Conservation (phyloP, 768 basidiomycete genomes). For the Galerina marginata region DNA sequence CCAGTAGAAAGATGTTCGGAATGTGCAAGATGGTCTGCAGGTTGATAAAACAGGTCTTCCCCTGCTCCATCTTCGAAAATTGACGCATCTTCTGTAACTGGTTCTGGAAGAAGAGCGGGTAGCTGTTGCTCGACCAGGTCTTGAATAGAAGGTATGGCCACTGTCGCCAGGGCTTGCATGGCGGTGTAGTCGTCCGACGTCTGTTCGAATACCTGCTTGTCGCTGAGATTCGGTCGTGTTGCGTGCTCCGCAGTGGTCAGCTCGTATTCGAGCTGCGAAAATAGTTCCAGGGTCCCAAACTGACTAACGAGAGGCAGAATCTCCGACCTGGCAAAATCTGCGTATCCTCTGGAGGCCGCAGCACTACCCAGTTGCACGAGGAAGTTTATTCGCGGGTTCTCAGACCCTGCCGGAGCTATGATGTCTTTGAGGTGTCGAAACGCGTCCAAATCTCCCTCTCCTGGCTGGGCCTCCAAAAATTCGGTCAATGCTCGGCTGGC, state of each 20-base stretch:
- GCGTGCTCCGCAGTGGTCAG: constrained; percentile 1
- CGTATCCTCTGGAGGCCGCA: constrained; percentile 54
- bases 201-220: constrained; percentile 36
- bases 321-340: constrained; percentile 6
- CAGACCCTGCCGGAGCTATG: constrained; percentile 28
- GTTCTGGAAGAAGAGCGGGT: constrained; percentile 34
- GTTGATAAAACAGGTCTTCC: constrained; percentile 29
- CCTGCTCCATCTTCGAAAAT: constrained; percentile 39
- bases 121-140: constrained; percentile 33
- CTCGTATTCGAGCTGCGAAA: constrained; percentile 22
- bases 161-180: constrained; percentile 16
- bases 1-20: constrained; percentile 13
- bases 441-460: constrained; percentile 11
- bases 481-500: constrained; percentile 26
- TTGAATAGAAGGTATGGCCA: constrained; percentile 25
- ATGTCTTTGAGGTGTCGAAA: constrained; percentile 22
- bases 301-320: constrained; percentile 31
- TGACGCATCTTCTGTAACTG: constrained; percentile 23
- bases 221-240: not conserved
- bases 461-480: constrained; percentile 11
- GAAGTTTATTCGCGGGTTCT: constrained; percentile 38
- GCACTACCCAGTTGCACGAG: constrained; percentile 48
- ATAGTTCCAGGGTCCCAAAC: constrained; percentile 10
- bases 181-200: constrained; percentile 33
- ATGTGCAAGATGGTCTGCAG: constrained; percentile 6